These are phyloP conservation scores for Arthrobotrys conoides DNA, from an alignment of 2,329 filamentous ascomycete species.

Conservation along the genomic window DNA sequence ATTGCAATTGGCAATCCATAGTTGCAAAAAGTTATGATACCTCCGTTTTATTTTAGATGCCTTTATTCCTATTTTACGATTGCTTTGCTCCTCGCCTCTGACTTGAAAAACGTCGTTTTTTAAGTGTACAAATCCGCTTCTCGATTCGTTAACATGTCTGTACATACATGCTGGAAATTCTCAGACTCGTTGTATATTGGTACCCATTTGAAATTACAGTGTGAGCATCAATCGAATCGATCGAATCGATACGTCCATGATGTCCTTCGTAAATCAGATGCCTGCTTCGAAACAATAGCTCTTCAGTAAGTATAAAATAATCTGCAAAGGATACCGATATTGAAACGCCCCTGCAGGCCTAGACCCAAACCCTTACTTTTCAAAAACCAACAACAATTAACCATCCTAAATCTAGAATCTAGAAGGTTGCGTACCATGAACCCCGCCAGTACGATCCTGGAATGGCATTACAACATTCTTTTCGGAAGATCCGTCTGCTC, in stretches of 20 bases:
- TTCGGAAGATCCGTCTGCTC: constrained; percentile 44
- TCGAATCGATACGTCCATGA: too few relatives aligned
- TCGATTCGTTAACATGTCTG: not conserved
- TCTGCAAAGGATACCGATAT: not conserved
- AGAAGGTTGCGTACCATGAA: constrained; percentile 5
- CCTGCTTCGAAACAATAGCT: not conserved
- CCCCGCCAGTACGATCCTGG: constrained; percentile 23
- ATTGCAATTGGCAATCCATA: not conserved
- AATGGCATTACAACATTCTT: constrained; percentile 46
- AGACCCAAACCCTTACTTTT: not conserved
- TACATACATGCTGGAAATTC: not conserved
- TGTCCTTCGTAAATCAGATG: too few relatives aligned
- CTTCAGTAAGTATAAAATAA: not conserved
- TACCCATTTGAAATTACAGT: not conserved
- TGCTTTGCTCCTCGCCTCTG: not conserved
- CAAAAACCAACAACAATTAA: not conserved
- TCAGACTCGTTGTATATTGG: not conserved
- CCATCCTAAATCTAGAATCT: not conserved
- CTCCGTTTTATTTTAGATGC: not conserved
- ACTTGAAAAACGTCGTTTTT: not conserved
- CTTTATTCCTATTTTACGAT: not conserved
- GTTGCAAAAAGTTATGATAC: constrained; percentile 10
- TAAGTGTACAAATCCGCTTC: not conserved
- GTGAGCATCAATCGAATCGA: not conserved
- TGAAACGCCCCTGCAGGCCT: too few relatives aligned